A percentile compares a stretch with the other conserved stretches of the same genome.
phyloP scores from a whole-genome alignment of 257 asterid species.

The Nicotiana paniculata region DNA sequence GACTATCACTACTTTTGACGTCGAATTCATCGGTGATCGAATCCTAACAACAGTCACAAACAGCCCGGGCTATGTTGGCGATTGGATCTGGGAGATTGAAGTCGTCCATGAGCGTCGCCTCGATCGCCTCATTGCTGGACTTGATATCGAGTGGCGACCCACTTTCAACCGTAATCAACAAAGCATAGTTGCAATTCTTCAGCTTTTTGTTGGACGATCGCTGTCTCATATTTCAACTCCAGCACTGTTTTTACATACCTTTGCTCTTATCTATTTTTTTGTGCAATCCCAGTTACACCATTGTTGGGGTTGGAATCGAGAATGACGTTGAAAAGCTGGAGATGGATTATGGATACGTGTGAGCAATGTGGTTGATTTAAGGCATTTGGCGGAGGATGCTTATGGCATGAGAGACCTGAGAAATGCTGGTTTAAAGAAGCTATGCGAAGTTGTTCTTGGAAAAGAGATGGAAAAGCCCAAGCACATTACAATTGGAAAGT shows the following conservation, averaged over 20 bases:
- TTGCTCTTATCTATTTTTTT: not conserved
- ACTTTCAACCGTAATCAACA: slow-evolving; percentile 1
- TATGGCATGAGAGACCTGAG: not conserved
- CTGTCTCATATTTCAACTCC: slow-evolving; percentile 29
- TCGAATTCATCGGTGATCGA: no score
- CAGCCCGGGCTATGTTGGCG: no score
- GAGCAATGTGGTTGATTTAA: slow-evolving; percentile 15
- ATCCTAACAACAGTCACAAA: no score
- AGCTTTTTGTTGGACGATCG: slow-evolving; percentile 26
- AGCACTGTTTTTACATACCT: not conserved
- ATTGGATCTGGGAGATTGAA: no score
- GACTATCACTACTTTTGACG: no score
- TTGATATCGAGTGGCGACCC: slow-evolving; percentile 32
- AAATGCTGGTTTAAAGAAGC: slow-evolving; percentile 17
- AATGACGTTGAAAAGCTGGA: slow-evolving; percentile 20
- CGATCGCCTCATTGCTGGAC: slow-evolving; percentile 16
- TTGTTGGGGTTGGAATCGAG: slow-evolving; percentile 19
- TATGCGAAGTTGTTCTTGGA: slow-evolving; percentile 18
- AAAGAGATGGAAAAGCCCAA: slow-evolving; percentile 20
- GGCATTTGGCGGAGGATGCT: slow-evolving; percentile 7
- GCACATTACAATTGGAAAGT: slow-evolving; percentile 18
- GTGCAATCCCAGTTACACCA: not conserved
- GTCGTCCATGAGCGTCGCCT: no score
- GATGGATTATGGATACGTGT: slow-evolving; percentile 10
- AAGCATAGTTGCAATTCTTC: slow-evolving; percentile 23